phyloP scores from a whole-genome alignment of 1,139 yeast species.

The Magnusiomyces paraingens region DNA sequence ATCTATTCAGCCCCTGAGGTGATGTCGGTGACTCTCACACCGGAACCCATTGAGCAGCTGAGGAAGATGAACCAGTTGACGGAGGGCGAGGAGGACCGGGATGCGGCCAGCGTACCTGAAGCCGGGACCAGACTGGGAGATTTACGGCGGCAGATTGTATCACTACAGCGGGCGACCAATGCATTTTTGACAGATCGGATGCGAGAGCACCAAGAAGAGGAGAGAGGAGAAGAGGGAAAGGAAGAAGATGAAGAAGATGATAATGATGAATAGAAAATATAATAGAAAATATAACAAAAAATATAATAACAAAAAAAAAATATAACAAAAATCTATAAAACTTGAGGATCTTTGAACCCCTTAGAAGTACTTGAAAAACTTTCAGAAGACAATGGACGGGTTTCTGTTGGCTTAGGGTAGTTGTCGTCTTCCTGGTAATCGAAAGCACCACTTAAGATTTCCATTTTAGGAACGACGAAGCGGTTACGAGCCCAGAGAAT shows the following conservation, averaged over 20 bases:
- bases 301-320: background rate
- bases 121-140: constrained; percentile 8
- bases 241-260: background rate
- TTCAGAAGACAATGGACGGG: background rate
- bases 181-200: constrained; percentile 9
- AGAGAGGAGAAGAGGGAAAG: background rate
- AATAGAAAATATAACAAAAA: no score
- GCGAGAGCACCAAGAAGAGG: background rate
- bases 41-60: no score
- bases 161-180: constrained; percentile 6
- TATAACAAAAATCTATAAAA: background rate
- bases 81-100: constrained; percentile 3
- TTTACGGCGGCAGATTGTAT: constrained; percentile 6
- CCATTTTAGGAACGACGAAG: constrained; percentile 15
- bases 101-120: constrained; percentile 9
- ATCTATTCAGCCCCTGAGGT: no score
- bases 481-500: constrained; percentile 12
- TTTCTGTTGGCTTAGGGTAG: no score
- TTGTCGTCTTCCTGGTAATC: background rate
- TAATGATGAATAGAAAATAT: background rate
- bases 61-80: no score
- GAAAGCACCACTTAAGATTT: background rate
- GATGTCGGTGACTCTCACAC: no score
- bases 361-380: background rate
- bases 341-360: background rate